Percentiles rank a stretch among this genome's conserved stretches.
Conservation (phyloP, 176 grass and related monocot genomes). For the Lolium multiflorum region DNA sequence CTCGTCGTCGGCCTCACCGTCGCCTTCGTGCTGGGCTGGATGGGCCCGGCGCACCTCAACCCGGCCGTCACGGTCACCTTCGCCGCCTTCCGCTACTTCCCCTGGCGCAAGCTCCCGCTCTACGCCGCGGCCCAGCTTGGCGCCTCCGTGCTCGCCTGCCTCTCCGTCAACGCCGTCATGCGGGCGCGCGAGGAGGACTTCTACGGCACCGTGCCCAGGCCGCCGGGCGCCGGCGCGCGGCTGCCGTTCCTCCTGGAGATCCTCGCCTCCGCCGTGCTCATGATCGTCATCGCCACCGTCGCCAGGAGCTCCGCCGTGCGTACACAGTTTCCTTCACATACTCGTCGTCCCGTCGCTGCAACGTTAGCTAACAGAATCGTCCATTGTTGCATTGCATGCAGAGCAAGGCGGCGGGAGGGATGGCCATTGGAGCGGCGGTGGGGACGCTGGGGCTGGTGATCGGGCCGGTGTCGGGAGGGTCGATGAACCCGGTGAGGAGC, state of each 20-base stretch:
- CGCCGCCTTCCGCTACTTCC: conserved; percentile 50
- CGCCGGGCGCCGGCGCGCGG: not conserved
- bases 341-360: not conserved
- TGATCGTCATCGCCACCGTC: conserved; percentile 65
- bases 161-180: conserved; percentile 45
- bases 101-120: conserved; percentile 46
- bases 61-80: conserved; percentile 68
- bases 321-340: not conserved
- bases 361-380: not conserved
- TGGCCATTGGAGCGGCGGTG: conserved; percentile 47
- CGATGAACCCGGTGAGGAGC: conserved; percentile 72
- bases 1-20: conserved; percentile 48
- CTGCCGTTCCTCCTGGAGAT: conserved; percentile 63
- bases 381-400: conserved; percentile 3
- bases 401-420: conserved; percentile 34
- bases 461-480: conserved; percentile 68
- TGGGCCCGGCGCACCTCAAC: conserved; percentile 66
- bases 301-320: conserved; percentile 35
- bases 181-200: conserved; percentile 46
- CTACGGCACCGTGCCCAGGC: conserved; percentile 48
- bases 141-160: conserved; percentile 55
- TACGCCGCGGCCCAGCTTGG: conserved; percentile 48
- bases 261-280: conserved; percentile 58
- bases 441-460: conserved; percentile 44
- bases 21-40: conserved; percentile 52